Base-by-base conservation (phyloP, 768 basidiomycete genomes). In the Pleurotus tuoliensis region DNA sequence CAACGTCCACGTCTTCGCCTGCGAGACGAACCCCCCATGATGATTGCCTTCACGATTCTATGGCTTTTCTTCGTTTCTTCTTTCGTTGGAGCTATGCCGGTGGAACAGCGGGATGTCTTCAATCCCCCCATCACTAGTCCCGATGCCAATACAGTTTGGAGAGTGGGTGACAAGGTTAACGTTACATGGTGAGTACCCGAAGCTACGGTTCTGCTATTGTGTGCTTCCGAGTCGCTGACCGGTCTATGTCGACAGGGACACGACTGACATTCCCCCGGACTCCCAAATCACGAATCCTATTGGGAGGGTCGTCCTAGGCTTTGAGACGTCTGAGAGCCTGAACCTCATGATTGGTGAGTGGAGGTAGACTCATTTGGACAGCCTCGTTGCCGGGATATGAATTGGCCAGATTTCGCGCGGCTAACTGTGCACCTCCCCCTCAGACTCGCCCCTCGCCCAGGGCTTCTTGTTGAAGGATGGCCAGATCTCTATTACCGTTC, bases 391-490 rank as follows among this genome's bases (percentile, higher is more conserved):
- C 40, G 47, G 18, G 20, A 3, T 12, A 20, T 25, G 38, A 55
- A 51, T 27, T 53, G 6, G 53, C 46, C 40, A 30, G 43, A 39
- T 40, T 39, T 53, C 44, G 20, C 39, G 30, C 16, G 55, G 46
- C 16, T 20, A 40, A 46, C 24, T 57, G 46, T 57, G 63, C 22
- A 62, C 50, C 16, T 44, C 39, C 38, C 47, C 61, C 44, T 54
- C 58, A 90, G 88, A 74, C 0, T 45, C 77, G 34, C 87, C 87
- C 12, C 75, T 91, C 56, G 87, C 84, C 2, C 44, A 75, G 16
- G 69, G 73, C 22, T 81, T 90, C 68, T 74, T 77, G 34, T 72
- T 90, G 47, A 71, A 67, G 13, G 67, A 69, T 15, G 87, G 86
- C 18, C 61, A 67, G 15, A 79, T 80, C 7, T 30, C 73, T 12